Conservation (phyloP, 2,329 filamentous ascomycete species). For the Colletotrichum tropicicola region DNA sequence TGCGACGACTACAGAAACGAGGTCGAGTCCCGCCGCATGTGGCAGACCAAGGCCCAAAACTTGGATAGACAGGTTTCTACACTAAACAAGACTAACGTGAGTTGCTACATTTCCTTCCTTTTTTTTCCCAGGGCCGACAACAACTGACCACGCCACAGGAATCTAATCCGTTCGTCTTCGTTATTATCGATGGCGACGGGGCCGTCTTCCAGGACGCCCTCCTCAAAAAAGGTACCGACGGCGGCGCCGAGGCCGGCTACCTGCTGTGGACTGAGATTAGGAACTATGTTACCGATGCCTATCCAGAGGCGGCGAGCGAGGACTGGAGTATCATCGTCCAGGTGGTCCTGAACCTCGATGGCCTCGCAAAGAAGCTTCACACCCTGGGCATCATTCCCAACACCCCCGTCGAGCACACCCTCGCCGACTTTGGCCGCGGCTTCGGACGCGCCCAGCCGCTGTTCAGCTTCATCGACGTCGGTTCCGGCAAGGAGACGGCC, state of each 20-base stretch:
- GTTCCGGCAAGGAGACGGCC: slow-evolving; percentile 44
- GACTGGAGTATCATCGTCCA: slow-evolving; percentile 44
- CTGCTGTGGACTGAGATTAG: slow-evolving; percentile 36
- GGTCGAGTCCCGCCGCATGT: slow-evolving; percentile 32
- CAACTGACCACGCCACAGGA: slow-evolving; percentile 35
- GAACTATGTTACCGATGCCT: slow-evolving; percentile 33
- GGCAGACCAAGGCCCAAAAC: slow-evolving; percentile 30
- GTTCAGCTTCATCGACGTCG: slow-evolving; percentile 46
- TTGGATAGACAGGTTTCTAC: slow-evolving; percentile 11
- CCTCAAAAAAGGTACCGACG: slow-evolving; percentile 40
- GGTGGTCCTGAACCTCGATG: slow-evolving; percentile 43
- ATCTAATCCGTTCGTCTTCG: slow-evolving; percentile 41
- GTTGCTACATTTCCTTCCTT: neutral
- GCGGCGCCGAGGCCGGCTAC: slow-evolving; percentile 42
- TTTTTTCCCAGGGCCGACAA: too few relatives aligned
- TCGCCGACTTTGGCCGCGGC: slow-evolving; percentile 42
- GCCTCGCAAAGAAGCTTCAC: slow-evolving; percentile 39
- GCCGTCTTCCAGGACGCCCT: slow-evolving; percentile 44
- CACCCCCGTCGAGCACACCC: slow-evolving; percentile 29
- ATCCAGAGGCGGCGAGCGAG: slow-evolving; percentile 38
- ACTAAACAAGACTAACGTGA: slow-evolving; percentile 28
- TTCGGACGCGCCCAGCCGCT: slow-evolving; percentile 44
- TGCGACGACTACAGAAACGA: slow-evolving; percentile 33
- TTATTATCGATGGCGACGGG: slow-evolving; percentile 46
- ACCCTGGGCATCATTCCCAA: slow-evolving; percentile 36